Conservation (phyloP, 495 filamentous ascomycete species). For the Penicillium roqueforti region DNA sequence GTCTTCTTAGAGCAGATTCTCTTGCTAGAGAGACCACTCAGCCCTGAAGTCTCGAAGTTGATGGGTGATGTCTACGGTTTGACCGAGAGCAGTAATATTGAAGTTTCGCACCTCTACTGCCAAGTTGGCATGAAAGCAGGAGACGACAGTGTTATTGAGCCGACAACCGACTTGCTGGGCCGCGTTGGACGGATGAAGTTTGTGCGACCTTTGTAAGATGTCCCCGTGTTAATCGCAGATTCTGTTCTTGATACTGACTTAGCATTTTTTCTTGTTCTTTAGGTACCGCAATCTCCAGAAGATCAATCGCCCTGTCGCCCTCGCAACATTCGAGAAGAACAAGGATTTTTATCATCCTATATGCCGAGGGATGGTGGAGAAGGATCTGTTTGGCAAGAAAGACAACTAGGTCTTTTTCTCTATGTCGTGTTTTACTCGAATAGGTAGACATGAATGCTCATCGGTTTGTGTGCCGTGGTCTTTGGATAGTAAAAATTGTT, state of each 20-base stretch:
- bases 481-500: neutral
- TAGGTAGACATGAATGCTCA: neutral
- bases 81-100: slow-evolving; percentile 68
- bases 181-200: slow-evolving; percentile 95
- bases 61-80: slow-evolving; percentile 73
- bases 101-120: slow-evolving; percentile 75
- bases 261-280: neutral
- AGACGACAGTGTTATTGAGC: slow-evolving; percentile 59
- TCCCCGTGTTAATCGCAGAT: neutral
- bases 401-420: slow-evolving; percentile 12
- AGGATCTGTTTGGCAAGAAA: slow-evolving; percentile 63
- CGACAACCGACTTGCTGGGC: slow-evolving; percentile 69
- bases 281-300: slow-evolving; percentile 66
- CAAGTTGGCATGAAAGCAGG: slow-evolving; percentile 71
- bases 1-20: slow-evolving; percentile 82
- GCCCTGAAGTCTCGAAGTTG: slow-evolving; percentile 53
- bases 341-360: slow-evolving; percentile 95
- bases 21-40: slow-evolving; percentile 57
- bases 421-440: neutral
- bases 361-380: slow-evolving; percentile 75
- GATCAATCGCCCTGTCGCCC: slow-evolving; percentile 66
- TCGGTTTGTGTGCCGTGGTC: neutral
- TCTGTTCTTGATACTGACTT: slow-evolving; percentile 14
- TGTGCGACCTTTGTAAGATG: slow-evolving; percentile 68
- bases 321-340: slow-evolving; percentile 80